A percentile compares a stretch with the other conserved stretches of the same genome.
These are phyloP conservation scores for Funneliformis geosporum DNA, from an alignment of 192 early-diverging fungal species.

Conservation along the genomic window DNA sequence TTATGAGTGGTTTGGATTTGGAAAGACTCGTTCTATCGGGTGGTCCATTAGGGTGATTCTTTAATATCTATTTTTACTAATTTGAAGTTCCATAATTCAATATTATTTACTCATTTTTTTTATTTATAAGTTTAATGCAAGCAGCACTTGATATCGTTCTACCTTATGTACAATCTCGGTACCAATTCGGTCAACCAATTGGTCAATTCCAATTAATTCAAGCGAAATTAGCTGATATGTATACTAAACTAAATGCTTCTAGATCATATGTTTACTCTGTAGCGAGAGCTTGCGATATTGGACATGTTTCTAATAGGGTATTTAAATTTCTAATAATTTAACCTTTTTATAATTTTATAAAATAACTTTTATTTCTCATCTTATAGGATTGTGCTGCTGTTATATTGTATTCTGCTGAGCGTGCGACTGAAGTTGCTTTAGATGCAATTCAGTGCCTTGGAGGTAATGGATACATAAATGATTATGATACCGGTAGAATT, in stretches of 20 bases:
- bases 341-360: too few relatives aligned
- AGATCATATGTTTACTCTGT: constrained; percentile 90
- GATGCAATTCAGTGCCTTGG: constrained; percentile 94
- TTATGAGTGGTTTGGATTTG: constrained; percentile 93
- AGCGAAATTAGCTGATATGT: constrained; percentile 97
- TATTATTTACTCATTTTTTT: background rate
- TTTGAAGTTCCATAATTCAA: background rate
- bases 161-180: constrained; percentile 84
- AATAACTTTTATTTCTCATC: background rate
- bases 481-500: constrained; percentile 84
- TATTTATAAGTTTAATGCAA: constrained; percentile 75
- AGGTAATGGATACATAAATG: constrained; percentile 96
- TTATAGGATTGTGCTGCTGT: constrained; percentile 86
- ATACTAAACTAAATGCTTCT: constrained; percentile 91
- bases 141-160: constrained; percentile 76
- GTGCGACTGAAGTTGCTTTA: constrained; percentile 89
- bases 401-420: constrained; percentile 91
- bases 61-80: background rate
- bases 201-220: constrained; percentile 92
- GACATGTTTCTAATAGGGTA: constrained; percentile 73
- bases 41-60: constrained; percentile 75
- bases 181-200: constrained; percentile 85
- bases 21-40: constrained; percentile 90
- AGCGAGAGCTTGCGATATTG: constrained; percentile 80
- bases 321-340: background rate